Evolutionary conservation across 2,329 filamentous ascomycete genomes (phyloP).

Genomic region (Monilinia laxa): DNA sequence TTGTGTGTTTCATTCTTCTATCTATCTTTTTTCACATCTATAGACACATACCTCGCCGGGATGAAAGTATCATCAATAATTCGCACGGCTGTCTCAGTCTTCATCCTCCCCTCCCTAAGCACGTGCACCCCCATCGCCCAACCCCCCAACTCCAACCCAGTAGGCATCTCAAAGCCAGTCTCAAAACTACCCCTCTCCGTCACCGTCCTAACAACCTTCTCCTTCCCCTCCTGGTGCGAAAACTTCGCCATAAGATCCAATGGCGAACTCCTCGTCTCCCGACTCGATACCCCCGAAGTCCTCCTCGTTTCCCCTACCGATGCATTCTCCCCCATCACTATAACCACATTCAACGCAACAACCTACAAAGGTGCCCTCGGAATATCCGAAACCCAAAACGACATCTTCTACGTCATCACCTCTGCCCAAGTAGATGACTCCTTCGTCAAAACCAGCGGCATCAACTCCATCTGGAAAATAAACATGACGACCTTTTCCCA

Average conservation of each 20-base stretch:
- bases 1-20: background rate
- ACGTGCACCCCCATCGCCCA: slow-evolving; percentile 9
- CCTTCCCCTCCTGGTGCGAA: slow-evolving; percentile 35
- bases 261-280: slow-evolving; percentile 42
- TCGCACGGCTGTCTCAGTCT: background rate
- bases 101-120: slow-evolving; percentile 5
- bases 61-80: slow-evolving; percentile 15
- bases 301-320: slow-evolving; percentile 40
- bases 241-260: slow-evolving; percentile 44
- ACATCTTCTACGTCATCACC: slow-evolving; percentile 38
- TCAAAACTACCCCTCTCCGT: slow-evolving; percentile 25
- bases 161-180: background rate
- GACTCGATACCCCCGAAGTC: slow-evolving; percentile 40
- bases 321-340: slow-evolving; percentile 25
- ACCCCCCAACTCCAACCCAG: background rate
- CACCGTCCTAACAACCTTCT: slow-evolving; percentile 21
- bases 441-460: slow-evolving; percentile 31
- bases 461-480: slow-evolving; percentile 34
- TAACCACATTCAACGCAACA: slow-evolving; percentile 39
- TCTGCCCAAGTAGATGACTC: slow-evolving; percentile 38
- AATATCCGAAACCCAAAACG: slow-evolving; percentile 41
- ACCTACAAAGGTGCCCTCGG: slow-evolving; percentile 39
- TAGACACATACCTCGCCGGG: background rate
- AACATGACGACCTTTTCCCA: slow-evolving; percentile 31
- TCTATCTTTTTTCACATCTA: slow-evolving; percentile 5